Evolutionary conservation across 495 filamentous ascomycete genomes (phyloP).

Genomic region (Bryoglossum gracile): DNA sequence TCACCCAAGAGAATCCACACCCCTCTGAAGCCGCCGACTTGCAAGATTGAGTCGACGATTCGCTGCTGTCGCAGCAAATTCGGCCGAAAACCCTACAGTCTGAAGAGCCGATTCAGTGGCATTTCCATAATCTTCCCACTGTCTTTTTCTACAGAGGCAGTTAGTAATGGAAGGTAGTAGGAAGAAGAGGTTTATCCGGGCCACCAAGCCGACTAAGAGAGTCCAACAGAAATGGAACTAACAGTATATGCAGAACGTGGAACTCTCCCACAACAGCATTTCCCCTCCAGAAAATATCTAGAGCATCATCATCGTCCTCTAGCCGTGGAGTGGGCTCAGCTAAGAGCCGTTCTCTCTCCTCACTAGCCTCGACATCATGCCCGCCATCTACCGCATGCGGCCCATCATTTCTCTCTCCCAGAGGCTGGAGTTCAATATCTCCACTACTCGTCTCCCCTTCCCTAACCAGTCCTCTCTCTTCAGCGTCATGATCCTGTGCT

Average conservation of each 20-base stretch:
- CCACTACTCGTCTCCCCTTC: constrained; percentile 34
- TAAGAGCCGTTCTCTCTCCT: constrained; percentile 32
- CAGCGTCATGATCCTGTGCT: constrained; percentile 67
- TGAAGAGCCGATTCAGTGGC: constrained; percentile 42
- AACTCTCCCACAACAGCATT: constrained; percentile 63
- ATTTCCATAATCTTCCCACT: constrained; percentile 49
- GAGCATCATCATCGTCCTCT: constrained; percentile 33
- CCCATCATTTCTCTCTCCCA: constrained; percentile 21
- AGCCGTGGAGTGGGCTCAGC: constrained; percentile 32
- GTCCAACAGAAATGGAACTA: too few relatives aligned
- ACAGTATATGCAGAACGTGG: constrained; percentile 58
- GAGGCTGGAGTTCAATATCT: constrained; percentile 45
- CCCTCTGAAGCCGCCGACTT: constrained; percentile 13
- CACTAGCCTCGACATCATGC: constrained; percentile 27
- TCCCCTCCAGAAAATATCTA: constrained; percentile 59
- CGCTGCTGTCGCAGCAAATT: constrained; percentile 15
- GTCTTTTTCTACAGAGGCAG: too few relatives aligned
- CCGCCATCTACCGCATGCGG: constrained; percentile 8
- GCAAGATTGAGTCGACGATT: constrained; percentile 17
- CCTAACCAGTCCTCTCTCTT: constrained; percentile 69
- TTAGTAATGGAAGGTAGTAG: too few relatives aligned
- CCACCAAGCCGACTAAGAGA: too few relatives aligned
- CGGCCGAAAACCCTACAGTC: constrained; percentile 42
- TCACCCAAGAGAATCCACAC: constrained; percentile 9
- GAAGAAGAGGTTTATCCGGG: too few relatives aligned